These are phyloP conservation scores for Neurospora cerealis DNA, from an alignment of 495 filamentous ascomycete species.

Conservation along the genomic window DNA sequence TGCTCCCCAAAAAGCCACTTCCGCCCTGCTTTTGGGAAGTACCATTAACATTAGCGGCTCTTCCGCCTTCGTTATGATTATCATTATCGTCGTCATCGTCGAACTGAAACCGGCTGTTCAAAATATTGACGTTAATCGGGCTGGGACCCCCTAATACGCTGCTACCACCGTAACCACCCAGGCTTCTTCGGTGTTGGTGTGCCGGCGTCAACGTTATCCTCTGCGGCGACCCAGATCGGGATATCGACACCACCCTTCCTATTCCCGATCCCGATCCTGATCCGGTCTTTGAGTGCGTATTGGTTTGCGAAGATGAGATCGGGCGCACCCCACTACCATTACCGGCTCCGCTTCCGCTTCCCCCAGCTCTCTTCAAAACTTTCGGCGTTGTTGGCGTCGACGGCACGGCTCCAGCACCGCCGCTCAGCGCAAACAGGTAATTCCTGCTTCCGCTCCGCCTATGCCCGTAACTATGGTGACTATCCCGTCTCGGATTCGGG, in stretches of 20 bases:
- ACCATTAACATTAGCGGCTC: background rate
- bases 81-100: background rate
- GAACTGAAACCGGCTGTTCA: background rate
- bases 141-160: background rate
- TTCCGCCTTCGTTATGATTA: background rate
- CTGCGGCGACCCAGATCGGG: background rate
- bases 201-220: background rate
- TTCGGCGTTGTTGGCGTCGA: background rate
- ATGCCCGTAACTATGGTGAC: background rate
- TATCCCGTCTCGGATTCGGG: background rate
- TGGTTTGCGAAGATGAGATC: background rate
- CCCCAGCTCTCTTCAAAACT: background rate
- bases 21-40: background rate
- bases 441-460: conserved; percentile 1
- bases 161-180: background rate
- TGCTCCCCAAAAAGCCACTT: background rate
- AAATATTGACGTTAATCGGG: background rate
- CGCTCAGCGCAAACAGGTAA: background rate
- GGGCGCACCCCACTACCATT: background rate
- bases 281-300: background rate
- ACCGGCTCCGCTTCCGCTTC: background rate
- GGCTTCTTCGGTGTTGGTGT: background rate
- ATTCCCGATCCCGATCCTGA: background rate
- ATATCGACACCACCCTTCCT: background rate
- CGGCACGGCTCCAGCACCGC: background rate